Evolutionary conservation across 176 grass and related monocot genomes (phyloP), one percentile per base, ranked within the genome.

Genomic region (Aegilops umbellulata): DNA sequence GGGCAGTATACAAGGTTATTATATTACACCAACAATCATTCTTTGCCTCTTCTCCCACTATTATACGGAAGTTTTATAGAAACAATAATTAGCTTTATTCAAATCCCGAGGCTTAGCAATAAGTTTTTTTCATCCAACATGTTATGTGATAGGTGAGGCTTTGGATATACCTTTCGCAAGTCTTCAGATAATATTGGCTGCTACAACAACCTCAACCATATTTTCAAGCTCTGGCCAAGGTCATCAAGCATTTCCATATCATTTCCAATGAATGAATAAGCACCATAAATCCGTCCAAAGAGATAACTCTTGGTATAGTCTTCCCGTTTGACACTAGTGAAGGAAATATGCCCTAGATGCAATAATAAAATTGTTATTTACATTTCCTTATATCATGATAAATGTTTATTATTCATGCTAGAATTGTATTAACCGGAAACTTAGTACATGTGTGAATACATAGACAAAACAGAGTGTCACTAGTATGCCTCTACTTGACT

Each of bases 221-320:
- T 97, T 89, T 91, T 97, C 20, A 86, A 92, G 58, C 95, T 97
- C 74, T 87, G 84, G 14, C 90, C 78, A 46, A 89, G 57, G 20
- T 76, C 57, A 85, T 97, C 92, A 72, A 86, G 86, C 69, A 82
- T 83, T 60, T 97, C 95, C 26, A 67, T 91, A 83, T 94, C 88
- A 46, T 91, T 86, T 20, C 77, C 79, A 77, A 97, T 93, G 58
- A 97, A 94, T 8, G 90, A 92, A 88, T 97, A 97, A n/a, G 88
- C 38, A 74, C 95, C 90, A 78, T 86, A 97, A 42, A 91, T 91
- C 23, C 51, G 36, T 2, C 89, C 86, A 57, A 80, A 82, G 39
- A 97, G 78, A 90, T 86, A 91, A 62, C 20, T 80, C 62, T 77
- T 88, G 25, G 0, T 12, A 77, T 97, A 89, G 36, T 78, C 77